These are phyloP conservation scores for Phlegmacium glaucopus DNA, from an alignment of 768 basidiomycete genomes.

Conservation along the genomic window DNA sequence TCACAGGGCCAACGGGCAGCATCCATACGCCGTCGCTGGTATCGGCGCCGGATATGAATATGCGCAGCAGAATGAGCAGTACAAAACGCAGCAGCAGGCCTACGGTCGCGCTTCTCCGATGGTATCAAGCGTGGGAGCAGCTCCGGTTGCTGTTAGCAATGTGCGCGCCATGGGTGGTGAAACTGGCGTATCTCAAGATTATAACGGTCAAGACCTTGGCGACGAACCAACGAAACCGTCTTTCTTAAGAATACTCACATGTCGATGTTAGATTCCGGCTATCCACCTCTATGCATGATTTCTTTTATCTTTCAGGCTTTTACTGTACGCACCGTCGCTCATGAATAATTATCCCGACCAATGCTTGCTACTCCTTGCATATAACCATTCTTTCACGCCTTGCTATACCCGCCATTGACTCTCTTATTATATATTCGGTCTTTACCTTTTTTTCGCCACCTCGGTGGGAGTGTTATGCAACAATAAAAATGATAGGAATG, in stretches of 20 bases:
- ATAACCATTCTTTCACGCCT: conserved; percentile 15
- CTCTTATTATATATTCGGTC: conserved; percentile 15
- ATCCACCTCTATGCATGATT: conserved; percentile 7
- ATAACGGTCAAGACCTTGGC: conserved; percentile 50
- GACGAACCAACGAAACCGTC: conserved; percentile 51
- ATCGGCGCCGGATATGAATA: conserved; percentile 59
- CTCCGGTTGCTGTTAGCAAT: conserved; percentile 69
- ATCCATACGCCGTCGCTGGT: conserved; percentile 68
- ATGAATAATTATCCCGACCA: conserved; percentile 11
- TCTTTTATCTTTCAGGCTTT: conserved; percentile 17
- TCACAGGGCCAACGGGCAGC: conserved; percentile 49
- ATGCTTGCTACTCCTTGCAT: conserved; percentile 12
- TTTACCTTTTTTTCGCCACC: conserved; percentile 30
- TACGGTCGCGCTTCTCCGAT: conserved; percentile 84
- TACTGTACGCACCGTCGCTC: conserved; percentile 11
- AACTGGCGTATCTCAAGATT: conserved; percentile 56
- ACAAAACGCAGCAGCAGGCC: conserved; percentile 42
- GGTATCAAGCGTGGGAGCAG: conserved; percentile 67
- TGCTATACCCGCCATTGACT: conserved; percentile 16
- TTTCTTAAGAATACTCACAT: conserved; percentile 70
- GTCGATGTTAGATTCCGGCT: conserved; percentile 60
- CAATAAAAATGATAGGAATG: too few species aligned
- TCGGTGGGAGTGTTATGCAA: conserved; percentile 20
- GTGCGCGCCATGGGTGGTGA: conserved; percentile 71
- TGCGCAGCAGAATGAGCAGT: conserved; percentile 52